Conservation (phyloP, 2,329 filamentous ascomycete genomes). For the Claviceps pazoutovae region DNA sequence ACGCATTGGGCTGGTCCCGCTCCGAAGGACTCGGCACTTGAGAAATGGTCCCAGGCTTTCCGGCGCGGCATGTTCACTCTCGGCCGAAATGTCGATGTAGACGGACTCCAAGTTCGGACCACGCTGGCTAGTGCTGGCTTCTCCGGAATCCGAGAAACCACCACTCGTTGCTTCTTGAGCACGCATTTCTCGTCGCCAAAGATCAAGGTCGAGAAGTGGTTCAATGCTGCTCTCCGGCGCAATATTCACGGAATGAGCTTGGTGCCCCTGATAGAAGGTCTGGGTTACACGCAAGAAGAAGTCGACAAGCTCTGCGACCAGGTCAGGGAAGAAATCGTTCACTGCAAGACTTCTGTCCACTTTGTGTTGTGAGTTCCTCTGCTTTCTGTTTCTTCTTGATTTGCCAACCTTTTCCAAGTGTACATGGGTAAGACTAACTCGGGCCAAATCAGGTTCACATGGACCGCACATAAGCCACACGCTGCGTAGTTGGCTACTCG, state of each 20-base stretch:
- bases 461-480: slow-evolving; percentile 11
- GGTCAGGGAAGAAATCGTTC: slow-evolving; percentile 50
- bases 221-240: slow-evolving; percentile 63
- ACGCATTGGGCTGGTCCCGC: slow-evolving; percentile 59
- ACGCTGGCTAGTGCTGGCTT: slow-evolving; percentile 61
- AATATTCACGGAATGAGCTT: slow-evolving; percentile 61
- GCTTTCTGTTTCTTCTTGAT: too few relatives aligned
- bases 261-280: slow-evolving; percentile 49
- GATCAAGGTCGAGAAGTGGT: slow-evolving; percentile 65
- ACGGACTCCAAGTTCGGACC: slow-evolving; percentile 34
- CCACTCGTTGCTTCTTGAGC: slow-evolving; percentile 58
- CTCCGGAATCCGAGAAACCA: slow-evolving; percentile 59
- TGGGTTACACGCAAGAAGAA: slow-evolving; percentile 37
- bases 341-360: background rate
- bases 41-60: slow-evolving; percentile 57
- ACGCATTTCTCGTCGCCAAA: slow-evolving; percentile 57
- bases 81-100: slow-evolving; percentile 50
- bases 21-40: slow-evolving; percentile 40
- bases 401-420: too few relatives aligned
- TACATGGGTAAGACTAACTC: slow-evolving; percentile 5
- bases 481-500: too few relatives aligned
- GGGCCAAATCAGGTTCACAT: slow-evolving; percentile 9
- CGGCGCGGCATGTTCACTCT: slow-evolving; percentile 52
- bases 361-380: background rate
- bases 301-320: slow-evolving; percentile 48